phyloP scores from a whole-genome alignment of 1,139 yeast genomes.

The Candida sojae region DNA sequence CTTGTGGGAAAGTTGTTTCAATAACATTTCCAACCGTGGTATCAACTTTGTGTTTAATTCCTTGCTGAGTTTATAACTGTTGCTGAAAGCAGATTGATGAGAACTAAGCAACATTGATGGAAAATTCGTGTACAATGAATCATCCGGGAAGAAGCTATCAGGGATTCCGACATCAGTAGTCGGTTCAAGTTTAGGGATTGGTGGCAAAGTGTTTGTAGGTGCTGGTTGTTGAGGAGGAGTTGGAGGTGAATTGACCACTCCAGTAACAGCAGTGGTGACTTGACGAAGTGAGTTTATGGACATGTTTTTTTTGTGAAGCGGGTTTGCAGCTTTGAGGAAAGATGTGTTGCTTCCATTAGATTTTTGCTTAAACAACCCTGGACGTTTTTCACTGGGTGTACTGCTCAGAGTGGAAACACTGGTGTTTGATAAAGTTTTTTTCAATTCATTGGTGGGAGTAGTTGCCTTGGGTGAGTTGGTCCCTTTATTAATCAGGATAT shows the following conservation, averaged over 20 bases:
- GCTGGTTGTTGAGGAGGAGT: slow-evolving; percentile 7
- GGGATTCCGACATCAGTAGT: slow-evolving; percentile 38
- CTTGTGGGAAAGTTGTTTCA: slow-evolving; percentile 38
- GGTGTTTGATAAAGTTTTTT: slow-evolving; percentile 22
- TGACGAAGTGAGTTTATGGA: slow-evolving; percentile 14
- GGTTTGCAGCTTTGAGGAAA: slow-evolving; percentile 13
- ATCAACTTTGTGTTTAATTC: slow-evolving; percentile 37
- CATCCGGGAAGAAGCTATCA: slow-evolving; percentile 47
- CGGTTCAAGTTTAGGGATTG: slow-evolving; percentile 1
- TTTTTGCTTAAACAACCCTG: slow-evolving; percentile 35
- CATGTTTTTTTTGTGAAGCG: slow-evolving; percentile 20
- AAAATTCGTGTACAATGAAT: slow-evolving; percentile 35
- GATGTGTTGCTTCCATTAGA: slow-evolving; percentile 24
- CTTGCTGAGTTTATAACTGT: slow-evolving; percentile 31
- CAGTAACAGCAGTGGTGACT: slow-evolving; percentile 1
- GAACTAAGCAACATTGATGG: slow-evolving; percentile 40
- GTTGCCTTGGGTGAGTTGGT: slow-evolving; percentile 15
- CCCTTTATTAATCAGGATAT: slow-evolving; percentile 11
- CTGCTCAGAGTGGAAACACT: slow-evolving; percentile 6
- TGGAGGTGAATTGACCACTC: slow-evolving; percentile 3
- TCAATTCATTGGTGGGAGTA: slow-evolving; percentile 27
- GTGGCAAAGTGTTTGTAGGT: not conserved
- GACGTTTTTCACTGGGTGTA: slow-evolving; percentile 22
- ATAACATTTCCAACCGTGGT: slow-evolving; percentile 40
- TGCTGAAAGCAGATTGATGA: slow-evolving; percentile 31